phyloP scores from a whole-genome alignment of 352 stramenopile species.

The Phytophthora agathidicida region DNA sequence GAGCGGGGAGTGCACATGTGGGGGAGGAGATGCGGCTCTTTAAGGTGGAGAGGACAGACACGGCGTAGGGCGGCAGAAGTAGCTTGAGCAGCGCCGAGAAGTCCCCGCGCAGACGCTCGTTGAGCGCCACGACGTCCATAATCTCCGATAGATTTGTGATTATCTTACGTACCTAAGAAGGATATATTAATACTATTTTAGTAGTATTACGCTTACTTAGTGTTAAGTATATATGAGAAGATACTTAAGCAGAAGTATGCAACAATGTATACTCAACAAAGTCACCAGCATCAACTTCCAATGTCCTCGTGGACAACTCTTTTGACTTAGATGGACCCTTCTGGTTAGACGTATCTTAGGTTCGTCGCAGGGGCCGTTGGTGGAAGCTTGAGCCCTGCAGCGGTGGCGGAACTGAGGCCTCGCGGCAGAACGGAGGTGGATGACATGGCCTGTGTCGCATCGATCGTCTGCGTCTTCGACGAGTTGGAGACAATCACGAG shows the following conservation, averaged over 20 bases:
- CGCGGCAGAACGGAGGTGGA: constrained; percentile 49
- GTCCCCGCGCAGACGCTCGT: constrained; percentile 65
- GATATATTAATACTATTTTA: too few relatives aligned
- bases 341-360: constrained; percentile 32
- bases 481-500: constrained; percentile 80
- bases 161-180: too few relatives aligned
- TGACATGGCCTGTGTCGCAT: constrained; percentile 81
- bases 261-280: neutral
- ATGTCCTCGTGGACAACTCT: constrained; percentile 21
- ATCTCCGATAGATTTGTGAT: constrained; percentile 16
- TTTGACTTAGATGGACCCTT: neutral
- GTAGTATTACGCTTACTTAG: too few relatives aligned
- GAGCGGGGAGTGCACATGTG: constrained; percentile 1
- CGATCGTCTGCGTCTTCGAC: constrained; percentile 81
- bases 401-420: constrained; percentile 36
- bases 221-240: too few relatives aligned
- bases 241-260: neutral
- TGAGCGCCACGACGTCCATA: constrained; percentile 72
- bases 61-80: constrained; percentile 33
- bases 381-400: constrained; percentile 24
- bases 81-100: constrained; percentile 70
- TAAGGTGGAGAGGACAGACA: neutral
- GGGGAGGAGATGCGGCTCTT: neutral
- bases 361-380: constrained; percentile 19
- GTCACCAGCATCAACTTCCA: neutral